Conservation (phyloP, 345 rosid genomes). For the Brassica rapa region DNA sequence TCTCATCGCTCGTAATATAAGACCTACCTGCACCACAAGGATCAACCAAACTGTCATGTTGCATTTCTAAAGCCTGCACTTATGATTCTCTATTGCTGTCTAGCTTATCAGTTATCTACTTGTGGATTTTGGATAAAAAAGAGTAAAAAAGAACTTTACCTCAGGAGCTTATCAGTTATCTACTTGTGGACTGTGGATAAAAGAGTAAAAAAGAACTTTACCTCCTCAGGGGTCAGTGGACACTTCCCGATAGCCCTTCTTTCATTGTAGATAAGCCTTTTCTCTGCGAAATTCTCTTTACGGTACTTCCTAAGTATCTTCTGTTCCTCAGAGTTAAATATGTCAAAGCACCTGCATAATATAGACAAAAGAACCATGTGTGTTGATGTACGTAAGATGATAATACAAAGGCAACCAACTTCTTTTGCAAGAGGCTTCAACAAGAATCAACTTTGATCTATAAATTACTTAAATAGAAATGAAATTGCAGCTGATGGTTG, state of each 20-base stretch:
- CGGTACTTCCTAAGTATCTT: conserved; percentile 75
- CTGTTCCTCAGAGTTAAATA: conserved; percentile 77
- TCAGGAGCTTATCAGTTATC: neutral
- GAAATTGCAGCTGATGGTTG: conserved; percentile 6
- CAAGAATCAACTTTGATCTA: neutral
- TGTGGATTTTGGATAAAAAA: neutral
- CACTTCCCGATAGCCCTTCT: conserved; percentile 91
- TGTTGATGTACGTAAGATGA: conserved; percentile 19
- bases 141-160: no score
- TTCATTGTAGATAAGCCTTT: conserved; percentile 64
- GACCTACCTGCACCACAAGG: conserved; percentile 75
- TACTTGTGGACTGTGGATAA: neutral
- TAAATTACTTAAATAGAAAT: conserved; percentile 11
- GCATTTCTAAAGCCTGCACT: conserved; percentile 18
- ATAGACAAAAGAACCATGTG: neutral
- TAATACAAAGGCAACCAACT: conserved; percentile 17
- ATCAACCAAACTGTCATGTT: conserved; percentile 20
- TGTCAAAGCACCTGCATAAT: conserved; percentile 79
- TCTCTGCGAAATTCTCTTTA: conserved; percentile 77
- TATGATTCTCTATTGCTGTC: conserved; percentile 8
- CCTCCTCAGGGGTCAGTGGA: conserved; percentile 95
- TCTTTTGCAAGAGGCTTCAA: conserved; percentile 6
- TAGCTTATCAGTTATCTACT: neutral
- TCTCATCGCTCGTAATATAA: conserved; percentile 82
- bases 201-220: neutral